These are phyloP conservation scores for Protomyces inouyei DNA, from an alignment of 1,139 yeast species.

Conservation along the genomic window DNA sequence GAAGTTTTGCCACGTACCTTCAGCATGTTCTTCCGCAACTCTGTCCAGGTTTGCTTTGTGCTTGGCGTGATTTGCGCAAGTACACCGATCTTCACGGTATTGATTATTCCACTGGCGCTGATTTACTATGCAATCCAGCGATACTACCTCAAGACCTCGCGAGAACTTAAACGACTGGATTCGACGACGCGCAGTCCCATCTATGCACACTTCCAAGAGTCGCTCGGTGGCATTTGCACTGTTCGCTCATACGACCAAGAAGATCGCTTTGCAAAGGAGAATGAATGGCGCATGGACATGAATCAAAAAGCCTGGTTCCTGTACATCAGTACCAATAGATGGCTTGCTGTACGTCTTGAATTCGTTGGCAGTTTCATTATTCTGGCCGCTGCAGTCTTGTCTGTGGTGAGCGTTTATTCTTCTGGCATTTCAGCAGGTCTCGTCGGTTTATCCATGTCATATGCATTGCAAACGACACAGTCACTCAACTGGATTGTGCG, in stretches of 20 bases:
- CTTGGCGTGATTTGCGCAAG: conserved; percentile 75
- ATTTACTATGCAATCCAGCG: conserved; percentile 81
- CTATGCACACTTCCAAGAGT: conserved; percentile 94
- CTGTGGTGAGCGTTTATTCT: conserved; percentile 51
- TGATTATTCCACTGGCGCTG: conserved; percentile 64
- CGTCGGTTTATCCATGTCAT: conserved; percentile 70
- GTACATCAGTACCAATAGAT: conserved; percentile 57
- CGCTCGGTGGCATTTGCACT: conserved; percentile 81
- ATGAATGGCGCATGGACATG: conserved; percentile 58
- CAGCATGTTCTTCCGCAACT: conserved; percentile 70
- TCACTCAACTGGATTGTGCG: conserved; percentile 59
- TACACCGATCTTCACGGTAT: conserved; percentile 77
- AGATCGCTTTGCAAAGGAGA: conserved; percentile 58
- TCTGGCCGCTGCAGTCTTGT: conserved; percentile 53
- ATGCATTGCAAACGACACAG: conserved; percentile 60
- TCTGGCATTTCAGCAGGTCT: conserved; percentile 53
- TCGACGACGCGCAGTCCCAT: conserved; percentile 91
- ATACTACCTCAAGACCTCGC: conserved; percentile 80
- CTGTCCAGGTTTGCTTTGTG: conserved; percentile 72
- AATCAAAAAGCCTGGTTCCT: conserved; percentile 57
- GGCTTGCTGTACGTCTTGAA: conserved; percentile 68
- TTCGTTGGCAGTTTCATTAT: conserved; percentile 62
- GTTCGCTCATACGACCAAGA: conserved; percentile 84
- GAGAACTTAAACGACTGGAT: conserved; percentile 92
- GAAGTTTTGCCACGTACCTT: conserved; percentile 81